Conservation (phyloP, 2,329 filamentous ascomycete genomes). For the Thermoascus crustaceus region DNA sequence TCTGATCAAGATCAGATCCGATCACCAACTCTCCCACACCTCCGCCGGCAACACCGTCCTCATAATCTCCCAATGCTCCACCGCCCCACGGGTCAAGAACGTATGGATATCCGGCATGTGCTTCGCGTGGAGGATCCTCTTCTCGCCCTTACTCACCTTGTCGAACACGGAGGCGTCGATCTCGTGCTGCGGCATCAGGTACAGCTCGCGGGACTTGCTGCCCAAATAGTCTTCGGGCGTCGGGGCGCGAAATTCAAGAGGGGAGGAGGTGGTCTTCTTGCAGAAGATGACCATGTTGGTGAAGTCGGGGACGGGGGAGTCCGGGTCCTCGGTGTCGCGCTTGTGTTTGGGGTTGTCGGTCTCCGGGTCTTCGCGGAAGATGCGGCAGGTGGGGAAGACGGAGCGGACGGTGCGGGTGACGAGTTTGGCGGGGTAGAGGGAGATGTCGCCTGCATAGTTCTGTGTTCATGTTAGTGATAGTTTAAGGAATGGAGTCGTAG, state of each 20-base stretch:
- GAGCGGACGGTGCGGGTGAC: constrained; percentile 73
- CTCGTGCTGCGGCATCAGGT: constrained; percentile 65
- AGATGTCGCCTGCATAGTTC: constrained; percentile 92
- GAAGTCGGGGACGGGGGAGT: constrained; percentile 62
- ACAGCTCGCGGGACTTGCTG: constrained; percentile 61
- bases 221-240: constrained; percentile 59
- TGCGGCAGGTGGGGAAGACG: constrained; percentile 81
- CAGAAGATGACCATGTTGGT: constrained; percentile 97
- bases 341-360: constrained; percentile 22
- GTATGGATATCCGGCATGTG: constrained; percentile 58
- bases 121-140: constrained; percentile 34
- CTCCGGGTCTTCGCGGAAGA: constrained; percentile 69
- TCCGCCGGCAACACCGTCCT: constrained; percentile 65
- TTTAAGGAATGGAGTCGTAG: constrained; percentile 1
- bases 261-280: constrained; percentile 49
- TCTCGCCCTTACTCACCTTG: constrained; percentile 37
- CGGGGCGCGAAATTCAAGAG: constrained; percentile 60
- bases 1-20: not conserved
- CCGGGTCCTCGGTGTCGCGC: no score
- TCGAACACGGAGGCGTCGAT: constrained; percentile 42
- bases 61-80: constrained; percentile 91
- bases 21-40: constrained; percentile 84
- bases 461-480: constrained; percentile 27
- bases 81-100: constrained; percentile 67
- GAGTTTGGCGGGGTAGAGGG: constrained; percentile 64